phyloP scores from a whole-genome alignment of 2,329 filamentous ascomycete species.

The Phialocephala subalpina region DNA sequence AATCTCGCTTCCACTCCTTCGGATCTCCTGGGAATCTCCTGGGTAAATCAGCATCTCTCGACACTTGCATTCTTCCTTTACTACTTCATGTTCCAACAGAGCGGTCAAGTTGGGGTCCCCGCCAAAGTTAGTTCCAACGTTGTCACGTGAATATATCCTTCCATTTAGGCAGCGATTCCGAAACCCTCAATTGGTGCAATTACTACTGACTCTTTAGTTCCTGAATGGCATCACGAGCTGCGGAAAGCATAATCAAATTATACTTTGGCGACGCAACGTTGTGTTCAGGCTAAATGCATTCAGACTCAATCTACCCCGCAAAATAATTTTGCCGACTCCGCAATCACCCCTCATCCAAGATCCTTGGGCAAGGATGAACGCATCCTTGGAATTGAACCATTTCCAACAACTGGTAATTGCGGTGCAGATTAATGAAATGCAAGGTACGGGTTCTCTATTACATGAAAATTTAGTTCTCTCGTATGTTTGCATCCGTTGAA shows the following conservation, averaged over 20 bases:
- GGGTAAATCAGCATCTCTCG: constrained; percentile 2
- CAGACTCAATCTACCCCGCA: constrained; percentile 33
- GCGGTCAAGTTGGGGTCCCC: constrained; percentile 15
- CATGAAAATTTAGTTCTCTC: background rate
- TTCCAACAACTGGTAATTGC: background rate
- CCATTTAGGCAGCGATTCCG: constrained; percentile 18
- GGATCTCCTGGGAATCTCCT: background rate
- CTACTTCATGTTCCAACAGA: constrained; percentile 10
- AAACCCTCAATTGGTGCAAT: constrained; percentile 15
- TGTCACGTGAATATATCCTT: constrained; percentile 14
- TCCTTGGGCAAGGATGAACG: no score
- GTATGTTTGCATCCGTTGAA: constrained; percentile 19
- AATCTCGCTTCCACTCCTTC: constrained; percentile 17
- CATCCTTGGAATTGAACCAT: no score
- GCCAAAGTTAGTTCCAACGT: constrained; percentile 30
- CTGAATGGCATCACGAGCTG: constrained; percentile 11
- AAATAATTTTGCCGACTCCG: constrained; percentile 38
- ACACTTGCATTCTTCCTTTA: background rate
- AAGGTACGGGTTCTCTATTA: constrained; percentile 18
- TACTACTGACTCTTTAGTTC: constrained; percentile 1
- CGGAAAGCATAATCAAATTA: constrained; percentile 12
- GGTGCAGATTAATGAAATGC: constrained; percentile 1
- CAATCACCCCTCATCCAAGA: constrained; percentile 21
- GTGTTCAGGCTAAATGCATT: constrained; percentile 38
- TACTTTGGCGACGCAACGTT: constrained; percentile 16